Evolutionary conservation across 495 filamentous ascomycete genomes (phyloP).

Genomic region (Pyronema omphalodes): DNA sequence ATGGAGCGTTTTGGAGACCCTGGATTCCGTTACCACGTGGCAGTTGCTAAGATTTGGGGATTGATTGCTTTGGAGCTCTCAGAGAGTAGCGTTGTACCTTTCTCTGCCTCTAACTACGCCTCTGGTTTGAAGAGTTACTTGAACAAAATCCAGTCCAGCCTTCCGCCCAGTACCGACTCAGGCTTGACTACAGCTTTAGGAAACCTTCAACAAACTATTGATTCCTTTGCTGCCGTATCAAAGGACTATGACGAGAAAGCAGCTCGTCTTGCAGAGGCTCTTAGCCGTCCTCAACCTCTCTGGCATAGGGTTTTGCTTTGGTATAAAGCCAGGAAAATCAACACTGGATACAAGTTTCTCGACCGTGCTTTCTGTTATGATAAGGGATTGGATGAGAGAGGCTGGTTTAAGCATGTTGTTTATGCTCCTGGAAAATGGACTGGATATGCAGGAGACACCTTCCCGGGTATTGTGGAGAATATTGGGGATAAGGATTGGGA

Average conservation of each 20-base stretch:
- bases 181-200: neutral
- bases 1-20: conserved; percentile 53
- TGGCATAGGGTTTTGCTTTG: neutral
- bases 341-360: conserved; percentile 8
- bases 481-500: conserved; percentile 9
- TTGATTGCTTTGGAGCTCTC: conserved; percentile 27
- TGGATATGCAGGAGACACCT: conserved; percentile 18
- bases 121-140: conserved; percentile 39
- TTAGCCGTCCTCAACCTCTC: neutral
- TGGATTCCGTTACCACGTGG: conserved; percentile 41
- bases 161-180: neutral
- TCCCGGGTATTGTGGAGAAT: conserved; percentile 17
- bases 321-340: neutral
- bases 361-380: conserved; percentile 15
- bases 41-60: conserved; percentile 41
- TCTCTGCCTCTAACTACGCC: conserved; percentile 42
- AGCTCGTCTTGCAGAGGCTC: neutral
- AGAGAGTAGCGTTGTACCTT: conserved; percentile 23
- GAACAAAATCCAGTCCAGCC: no score
- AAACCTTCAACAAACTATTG: neutral
- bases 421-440: conserved; percentile 21
- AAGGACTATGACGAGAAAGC: conserved; percentile 37
- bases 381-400: conserved; percentile 13
- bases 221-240: conserved; percentile 15
- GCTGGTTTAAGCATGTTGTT: conserved; percentile 21